A percentile compares a stretch with the other conserved stretches of the same genome.
phyloP scores from a whole-genome alignment of 192 early-diverging fungal species.

The Rhizophlyctis rosea region DNA sequence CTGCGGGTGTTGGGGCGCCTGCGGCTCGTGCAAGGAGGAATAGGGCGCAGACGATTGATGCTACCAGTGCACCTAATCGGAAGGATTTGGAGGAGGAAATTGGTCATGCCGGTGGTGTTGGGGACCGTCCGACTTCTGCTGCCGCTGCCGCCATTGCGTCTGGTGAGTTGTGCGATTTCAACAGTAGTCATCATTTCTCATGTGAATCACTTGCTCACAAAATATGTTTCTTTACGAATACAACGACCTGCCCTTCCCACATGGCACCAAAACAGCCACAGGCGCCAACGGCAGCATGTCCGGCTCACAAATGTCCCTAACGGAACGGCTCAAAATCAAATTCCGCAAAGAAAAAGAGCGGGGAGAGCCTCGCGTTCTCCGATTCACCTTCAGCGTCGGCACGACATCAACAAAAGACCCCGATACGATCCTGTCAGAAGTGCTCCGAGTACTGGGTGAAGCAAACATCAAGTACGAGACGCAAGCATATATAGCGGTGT shows the following conservation, averaged over 20 bases:
- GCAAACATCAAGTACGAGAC: constrained; percentile 23
- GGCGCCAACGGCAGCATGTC: background rate
- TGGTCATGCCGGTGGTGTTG: too few relatives aligned
- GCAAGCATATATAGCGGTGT: constrained; percentile 31
- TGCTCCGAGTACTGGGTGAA: constrained; percentile 43
- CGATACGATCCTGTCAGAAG: constrained; percentile 46
- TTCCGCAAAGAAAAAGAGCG: constrained; percentile 12
- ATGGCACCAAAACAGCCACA: too few relatives aligned
- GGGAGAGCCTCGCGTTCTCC: constrained; percentile 47
- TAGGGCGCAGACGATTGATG: constrained; percentile 40
- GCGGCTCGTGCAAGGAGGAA: constrained; percentile 25
- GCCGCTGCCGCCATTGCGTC: constrained; percentile 15
- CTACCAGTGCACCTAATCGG: constrained; percentile 14
- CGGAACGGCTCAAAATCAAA: constrained; percentile 34
- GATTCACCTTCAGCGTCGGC: constrained; percentile 54
- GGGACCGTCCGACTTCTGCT: constrained; percentile 10
- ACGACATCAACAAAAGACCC: constrained; percentile 61
- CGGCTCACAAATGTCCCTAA: constrained; percentile 32
- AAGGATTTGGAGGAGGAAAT: constrained; percentile 6
- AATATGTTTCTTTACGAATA: too few relatives aligned
- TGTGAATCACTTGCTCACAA: too few relatives aligned
- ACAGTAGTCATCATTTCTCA: too few relatives aligned
- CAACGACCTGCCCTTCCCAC: too few relatives aligned
- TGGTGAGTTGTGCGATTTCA: too few relatives aligned
- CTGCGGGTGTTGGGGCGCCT: constrained; percentile 1